These are phyloP conservation scores for Pisolithus albus DNA, from an alignment of 768 basidiomycete genomes.

Conservation along the genomic window DNA sequence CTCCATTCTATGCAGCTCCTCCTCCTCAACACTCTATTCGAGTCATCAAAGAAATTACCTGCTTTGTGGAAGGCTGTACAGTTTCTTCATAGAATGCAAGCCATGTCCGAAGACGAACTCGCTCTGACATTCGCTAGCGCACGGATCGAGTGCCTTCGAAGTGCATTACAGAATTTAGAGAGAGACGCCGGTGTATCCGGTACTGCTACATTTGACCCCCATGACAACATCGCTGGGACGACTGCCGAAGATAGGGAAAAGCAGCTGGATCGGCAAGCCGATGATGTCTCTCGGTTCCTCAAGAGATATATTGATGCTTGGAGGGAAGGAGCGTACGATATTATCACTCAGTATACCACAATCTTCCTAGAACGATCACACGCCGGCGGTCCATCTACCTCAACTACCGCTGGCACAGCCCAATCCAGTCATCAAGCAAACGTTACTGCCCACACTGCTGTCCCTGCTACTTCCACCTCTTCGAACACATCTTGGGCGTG, in stretches of 20 bases:
- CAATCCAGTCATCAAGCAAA: constrained; percentile 22
- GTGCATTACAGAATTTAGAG: constrained; percentile 47
- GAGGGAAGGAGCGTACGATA: constrained; percentile 89
- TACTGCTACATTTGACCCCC: constrained; percentile 5
- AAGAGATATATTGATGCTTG: constrained; percentile 86
- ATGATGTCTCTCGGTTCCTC: constrained; percentile 70
- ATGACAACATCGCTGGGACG: constrained; percentile 10
- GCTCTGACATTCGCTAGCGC: constrained; percentile 80
- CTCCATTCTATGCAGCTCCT: constrained; percentile 65
- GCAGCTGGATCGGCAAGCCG: constrained; percentile 53
- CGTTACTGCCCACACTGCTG: constrained; percentile 26
- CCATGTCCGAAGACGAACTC: constrained; percentile 67
- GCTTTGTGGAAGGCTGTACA: constrained; percentile 85
- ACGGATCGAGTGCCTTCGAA: constrained; percentile 55
- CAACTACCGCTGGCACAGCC: constrained; percentile 15
- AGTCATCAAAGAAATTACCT: constrained; percentile 78
- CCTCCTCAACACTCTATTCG: constrained; percentile 71
- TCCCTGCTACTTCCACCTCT: constrained; percentile 63
- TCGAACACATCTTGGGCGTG: constrained; percentile 50
- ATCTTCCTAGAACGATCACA: constrained; percentile 76
- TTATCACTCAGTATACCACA: constrained; percentile 81
- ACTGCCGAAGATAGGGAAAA: constrained; percentile 30
- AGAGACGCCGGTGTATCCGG: constrained; percentile 35
- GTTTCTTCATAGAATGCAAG: constrained; percentile 79
- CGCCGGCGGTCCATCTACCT: constrained; percentile 13